Evolutionary conservation across 2,329 filamentous ascomycete genomes (phyloP).

Genomic region (Pseudocercospora crystallina): DNA sequence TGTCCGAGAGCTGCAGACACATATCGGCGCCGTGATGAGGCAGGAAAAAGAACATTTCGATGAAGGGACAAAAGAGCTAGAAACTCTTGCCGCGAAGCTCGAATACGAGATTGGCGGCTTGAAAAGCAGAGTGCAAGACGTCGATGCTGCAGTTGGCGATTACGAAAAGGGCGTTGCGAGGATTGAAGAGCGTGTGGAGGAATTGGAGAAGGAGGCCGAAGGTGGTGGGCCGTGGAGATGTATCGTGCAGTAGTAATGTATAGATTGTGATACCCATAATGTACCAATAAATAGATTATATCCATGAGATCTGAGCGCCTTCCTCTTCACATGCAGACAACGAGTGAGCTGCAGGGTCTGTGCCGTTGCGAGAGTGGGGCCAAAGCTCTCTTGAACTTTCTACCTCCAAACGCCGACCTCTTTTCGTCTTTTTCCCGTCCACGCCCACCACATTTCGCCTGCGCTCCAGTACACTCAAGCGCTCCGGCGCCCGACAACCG

Average conservation of each 20-base stretch:
- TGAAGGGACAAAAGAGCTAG: conserved; percentile 74
- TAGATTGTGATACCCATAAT: conserved; percentile 1
- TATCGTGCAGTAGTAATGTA: conserved; percentile 25
- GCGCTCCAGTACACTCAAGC: not conserved
- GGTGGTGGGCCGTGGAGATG: conserved; percentile 29
- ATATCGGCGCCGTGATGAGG: conserved; percentile 66
- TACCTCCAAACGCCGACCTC: conserved; percentile 1
- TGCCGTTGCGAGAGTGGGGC: not conserved
- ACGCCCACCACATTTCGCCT: not conserved
- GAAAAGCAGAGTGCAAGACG: conserved; percentile 78
- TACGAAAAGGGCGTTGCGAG: conserved; percentile 67
- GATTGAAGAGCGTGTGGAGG: conserved; percentile 49
- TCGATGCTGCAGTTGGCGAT: conserved; percentile 76
- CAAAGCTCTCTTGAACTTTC: conserved; percentile 3
- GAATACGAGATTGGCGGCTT: conserved; percentile 88
- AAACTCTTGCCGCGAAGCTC: conserved; percentile 76
- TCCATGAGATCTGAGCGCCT: too few species aligned
- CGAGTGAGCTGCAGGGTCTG: too few species aligned
- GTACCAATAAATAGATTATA: too few species aligned
- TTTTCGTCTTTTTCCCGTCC: not conserved
- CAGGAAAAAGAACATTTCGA: conserved; percentile 68
- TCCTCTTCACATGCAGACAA: too few species aligned
- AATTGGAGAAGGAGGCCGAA: conserved; percentile 59
- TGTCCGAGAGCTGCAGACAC: conserved; percentile 66
- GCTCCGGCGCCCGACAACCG: conserved; percentile 1